phyloP scores from a whole-genome alignment of 75 land plant species.

The Larix kaempferi region DNA sequence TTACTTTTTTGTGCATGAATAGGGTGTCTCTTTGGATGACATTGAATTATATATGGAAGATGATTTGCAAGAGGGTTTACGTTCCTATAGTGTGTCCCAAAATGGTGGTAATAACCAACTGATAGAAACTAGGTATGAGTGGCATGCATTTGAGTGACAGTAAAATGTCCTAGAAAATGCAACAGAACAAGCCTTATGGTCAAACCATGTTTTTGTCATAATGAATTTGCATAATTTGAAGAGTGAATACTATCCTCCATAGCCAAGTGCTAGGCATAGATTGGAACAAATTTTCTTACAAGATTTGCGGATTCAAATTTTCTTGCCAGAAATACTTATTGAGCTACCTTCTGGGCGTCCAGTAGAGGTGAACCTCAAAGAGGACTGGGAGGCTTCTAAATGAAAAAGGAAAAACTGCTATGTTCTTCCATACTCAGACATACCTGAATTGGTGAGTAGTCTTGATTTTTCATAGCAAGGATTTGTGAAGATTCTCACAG shows the following conservation, averaged over 20 bases:
- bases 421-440: constrained; percentile 31
- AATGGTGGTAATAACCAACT: too few relatives aligned
- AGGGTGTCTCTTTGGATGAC: too few relatives aligned
- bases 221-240: constrained; percentile 29
- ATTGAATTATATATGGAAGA: too few relatives aligned
- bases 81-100: too few relatives aligned
- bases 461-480: too few relatives aligned
- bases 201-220: constrained; percentile 66
- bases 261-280: constrained; percentile 24
- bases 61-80: too few relatives aligned
- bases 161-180: too few relatives aligned
- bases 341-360: constrained; percentile 17
- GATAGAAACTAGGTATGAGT: too few relatives aligned
- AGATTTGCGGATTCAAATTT: constrained; percentile 52
- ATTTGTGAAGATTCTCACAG: too few relatives aligned
- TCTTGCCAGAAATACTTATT: constrained; percentile 37
- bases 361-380: constrained; percentile 7
- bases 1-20: too few relatives aligned
- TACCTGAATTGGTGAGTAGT: constrained; percentile 49
- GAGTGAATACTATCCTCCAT: constrained; percentile 12
- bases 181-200: constrained; percentile 67
- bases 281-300: constrained; percentile 58
- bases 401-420: constrained; percentile 6
- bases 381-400: constrained; percentile 9
- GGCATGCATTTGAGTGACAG: too few relatives aligned